These are phyloP conservation scores for Nicotiana knightiana DNA, from an alignment of 257 asterid genomes.

Conservation along the genomic window DNA sequence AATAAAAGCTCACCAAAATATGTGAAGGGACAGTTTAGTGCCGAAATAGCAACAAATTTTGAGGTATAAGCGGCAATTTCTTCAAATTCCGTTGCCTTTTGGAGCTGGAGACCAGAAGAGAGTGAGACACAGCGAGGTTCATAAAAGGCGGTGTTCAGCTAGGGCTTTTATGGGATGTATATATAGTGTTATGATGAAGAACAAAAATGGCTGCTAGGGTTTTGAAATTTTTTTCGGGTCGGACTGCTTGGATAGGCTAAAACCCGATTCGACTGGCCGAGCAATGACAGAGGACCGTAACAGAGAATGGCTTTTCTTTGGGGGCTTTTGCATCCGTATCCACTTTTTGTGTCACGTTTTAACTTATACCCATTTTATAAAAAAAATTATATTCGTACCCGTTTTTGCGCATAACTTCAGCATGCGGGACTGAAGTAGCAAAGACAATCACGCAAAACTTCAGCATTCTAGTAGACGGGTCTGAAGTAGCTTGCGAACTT, in stretches of 20 bases:
- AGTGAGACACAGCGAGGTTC: background rate
- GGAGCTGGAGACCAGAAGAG: background rate
- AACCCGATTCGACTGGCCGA: background rate
- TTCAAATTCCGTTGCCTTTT: background rate
- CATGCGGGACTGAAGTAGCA: no score
- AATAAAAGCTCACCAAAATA: background rate
- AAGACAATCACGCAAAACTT: no score
- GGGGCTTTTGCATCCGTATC: no score
- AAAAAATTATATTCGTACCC: no score
- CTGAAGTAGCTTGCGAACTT: no score
- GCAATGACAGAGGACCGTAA: background rate
- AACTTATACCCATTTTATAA: no score
- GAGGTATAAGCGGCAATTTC: background rate
- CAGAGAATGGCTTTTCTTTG: no score
- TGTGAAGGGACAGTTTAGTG: background rate
- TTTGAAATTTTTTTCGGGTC: background rate
- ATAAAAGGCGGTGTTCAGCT: background rate
- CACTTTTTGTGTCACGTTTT: no score
- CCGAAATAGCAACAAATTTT: background rate
- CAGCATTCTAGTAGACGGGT: no score
- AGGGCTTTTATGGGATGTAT: background rate
- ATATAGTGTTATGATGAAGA: background rate
- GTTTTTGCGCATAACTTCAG: no score
- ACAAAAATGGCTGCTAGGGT: constrained; percentile 3
- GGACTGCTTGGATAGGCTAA: background rate